A percentile compares a stretch with the other conserved stretches of the same genome.
Conservation (phyloP, 305 asterid genomes). For the Fraxinus platypoda region DNA sequence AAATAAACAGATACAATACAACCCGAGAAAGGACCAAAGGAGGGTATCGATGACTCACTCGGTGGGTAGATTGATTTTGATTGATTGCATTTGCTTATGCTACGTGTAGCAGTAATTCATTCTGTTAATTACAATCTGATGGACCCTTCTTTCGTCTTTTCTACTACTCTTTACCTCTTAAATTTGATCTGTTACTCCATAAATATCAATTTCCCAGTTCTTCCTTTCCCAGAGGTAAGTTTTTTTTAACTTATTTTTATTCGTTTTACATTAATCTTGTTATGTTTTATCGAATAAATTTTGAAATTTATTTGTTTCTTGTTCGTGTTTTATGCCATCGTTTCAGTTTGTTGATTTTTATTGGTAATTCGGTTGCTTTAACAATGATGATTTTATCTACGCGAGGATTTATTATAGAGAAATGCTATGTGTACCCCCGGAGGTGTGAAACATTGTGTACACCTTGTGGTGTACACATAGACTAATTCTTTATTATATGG, state of each 20-base stretch:
- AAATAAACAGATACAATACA: too few species aligned
- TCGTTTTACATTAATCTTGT: too few species aligned
- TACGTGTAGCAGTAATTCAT: background rate
- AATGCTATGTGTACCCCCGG: too few species aligned
- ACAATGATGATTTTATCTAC: slow-evolving; percentile 5
- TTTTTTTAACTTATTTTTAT: background rate
- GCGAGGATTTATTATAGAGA: background rate
- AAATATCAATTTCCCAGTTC: background rate
- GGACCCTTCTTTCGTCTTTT: background rate
- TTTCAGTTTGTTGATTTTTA: background rate
- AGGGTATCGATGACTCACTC: background rate
- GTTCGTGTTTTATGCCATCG: background rate
- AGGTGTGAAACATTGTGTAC: too few species aligned
- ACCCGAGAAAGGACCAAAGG: background rate
- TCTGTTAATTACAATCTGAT: background rate
- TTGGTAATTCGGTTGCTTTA: background rate
- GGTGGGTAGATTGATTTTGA: background rate
- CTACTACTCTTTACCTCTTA: background rate
- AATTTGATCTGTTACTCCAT: background rate
- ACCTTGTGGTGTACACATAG: too few species aligned
- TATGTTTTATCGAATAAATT: background rate
- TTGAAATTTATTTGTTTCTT: background rate
- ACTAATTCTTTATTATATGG: too few species aligned
- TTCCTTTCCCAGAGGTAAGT: background rate
- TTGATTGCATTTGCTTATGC: background rate